These are phyloP conservation scores for Saccharomyces eubayanus DNA, from an alignment of 805 yeast species.

Conservation along the genomic window DNA sequence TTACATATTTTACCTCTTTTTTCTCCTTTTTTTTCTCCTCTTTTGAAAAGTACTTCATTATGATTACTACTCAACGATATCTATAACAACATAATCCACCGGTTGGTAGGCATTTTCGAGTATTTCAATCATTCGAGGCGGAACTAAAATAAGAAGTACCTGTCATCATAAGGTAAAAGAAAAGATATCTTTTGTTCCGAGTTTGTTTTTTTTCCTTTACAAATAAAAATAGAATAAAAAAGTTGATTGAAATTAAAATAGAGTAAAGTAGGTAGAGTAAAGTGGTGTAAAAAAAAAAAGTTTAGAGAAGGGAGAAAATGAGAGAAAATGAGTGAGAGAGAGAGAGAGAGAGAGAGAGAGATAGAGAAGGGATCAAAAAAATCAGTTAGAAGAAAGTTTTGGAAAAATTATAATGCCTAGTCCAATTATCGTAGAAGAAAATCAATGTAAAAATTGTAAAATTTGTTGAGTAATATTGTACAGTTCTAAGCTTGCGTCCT, in stretches of 20 bases:
- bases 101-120: neutral
- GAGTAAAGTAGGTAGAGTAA: neutral
- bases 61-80: neutral
- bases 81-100: neutral
- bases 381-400: neutral
- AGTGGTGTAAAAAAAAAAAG: neutral
- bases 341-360: neutral
- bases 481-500: conserved; percentile 57
- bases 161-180: neutral
- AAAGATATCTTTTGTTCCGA: neutral
- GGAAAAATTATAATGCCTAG: neutral
- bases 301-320: neutral
- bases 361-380: neutral
- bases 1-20: neutral
- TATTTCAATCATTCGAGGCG: neutral
- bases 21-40: neutral
- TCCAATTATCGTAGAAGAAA: neutral
- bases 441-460: conserved; percentile 37
- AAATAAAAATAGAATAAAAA: neutral
- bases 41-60: neutral
- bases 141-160: neutral
- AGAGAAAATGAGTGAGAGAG: neutral
- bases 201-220: neutral
- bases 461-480: conserved; percentile 63
- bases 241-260: neutral